Percentiles rank a stretch among this genome's conserved stretches.
These are phyloP conservation scores for Crithidia sp. DNA, from an alignment of 208 protist genomes.

Conservation along the genomic window DNA sequence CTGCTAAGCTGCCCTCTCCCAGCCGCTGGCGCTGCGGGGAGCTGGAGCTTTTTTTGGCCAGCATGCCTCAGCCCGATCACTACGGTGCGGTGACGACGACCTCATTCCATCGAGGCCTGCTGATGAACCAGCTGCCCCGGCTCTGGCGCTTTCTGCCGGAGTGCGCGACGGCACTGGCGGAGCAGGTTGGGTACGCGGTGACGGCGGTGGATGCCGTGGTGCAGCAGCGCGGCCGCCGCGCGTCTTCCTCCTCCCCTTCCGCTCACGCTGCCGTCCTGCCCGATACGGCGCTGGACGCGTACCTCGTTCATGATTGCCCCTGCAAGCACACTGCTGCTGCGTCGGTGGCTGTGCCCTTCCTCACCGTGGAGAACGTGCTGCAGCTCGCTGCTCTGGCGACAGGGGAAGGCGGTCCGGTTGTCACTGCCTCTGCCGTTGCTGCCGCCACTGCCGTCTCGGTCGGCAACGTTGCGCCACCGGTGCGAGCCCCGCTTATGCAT, in stretches of 20 bases:
- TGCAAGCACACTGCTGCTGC: not conserved
- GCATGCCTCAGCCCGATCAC: conserved; percentile 33
- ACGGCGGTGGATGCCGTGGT: no score
- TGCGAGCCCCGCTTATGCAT: not conserved
- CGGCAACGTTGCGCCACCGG: not conserved
- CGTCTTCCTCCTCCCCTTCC: no score
- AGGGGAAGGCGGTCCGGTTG: not conserved
- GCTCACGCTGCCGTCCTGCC: not conserved
- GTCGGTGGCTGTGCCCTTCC: conserved; percentile 11
- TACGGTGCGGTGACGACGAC: conserved; percentile 19
- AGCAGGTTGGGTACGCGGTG: conserved; percentile 6
- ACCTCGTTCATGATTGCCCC: conserved; percentile 26
- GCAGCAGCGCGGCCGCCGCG: no score
- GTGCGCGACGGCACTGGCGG: conserved; percentile 13
- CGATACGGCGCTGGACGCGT: conserved; percentile 28
- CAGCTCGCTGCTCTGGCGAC: conserved; percentile 13
- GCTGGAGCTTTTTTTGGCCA: conserved; percentile 54
- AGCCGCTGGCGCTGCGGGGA: conserved; percentile 30
- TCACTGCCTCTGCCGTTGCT: not conserved
- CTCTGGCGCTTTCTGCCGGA: conserved; percentile 52
- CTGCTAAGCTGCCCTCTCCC: not conserved
- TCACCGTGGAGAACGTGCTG: conserved; percentile 30
- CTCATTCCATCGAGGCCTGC: conserved; percentile 50
- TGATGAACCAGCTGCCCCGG: conserved; percentile 48
- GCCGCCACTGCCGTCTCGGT: not conserved